A percentile compares a stretch with the other conserved stretches of the same genome.
Conservation (phyloP, 2,329 filamentous ascomycete species). For the Chrysoporthe austroafricana region DNA sequence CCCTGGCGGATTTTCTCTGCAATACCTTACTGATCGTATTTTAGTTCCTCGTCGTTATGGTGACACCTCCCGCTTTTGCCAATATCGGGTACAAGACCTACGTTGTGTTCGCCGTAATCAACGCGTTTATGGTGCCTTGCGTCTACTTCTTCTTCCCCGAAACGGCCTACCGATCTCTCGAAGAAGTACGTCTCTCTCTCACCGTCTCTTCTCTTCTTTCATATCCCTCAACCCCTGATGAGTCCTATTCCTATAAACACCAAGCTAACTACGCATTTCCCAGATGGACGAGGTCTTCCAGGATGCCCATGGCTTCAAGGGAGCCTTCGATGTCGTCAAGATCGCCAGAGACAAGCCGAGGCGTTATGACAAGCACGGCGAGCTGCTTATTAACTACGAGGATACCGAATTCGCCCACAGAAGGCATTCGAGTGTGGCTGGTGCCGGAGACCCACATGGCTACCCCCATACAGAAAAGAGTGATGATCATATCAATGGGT, state of each 20-base stretch:
- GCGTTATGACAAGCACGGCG: conserved; percentile 63
- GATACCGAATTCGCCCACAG: conserved; percentile 36
- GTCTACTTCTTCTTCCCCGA: conserved; percentile 69
- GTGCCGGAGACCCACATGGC: neutral
- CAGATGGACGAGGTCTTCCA: conserved; percentile 66
- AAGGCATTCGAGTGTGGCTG: neutral
- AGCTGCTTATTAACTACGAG: conserved; percentile 54
- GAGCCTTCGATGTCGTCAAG: conserved; percentile 46
- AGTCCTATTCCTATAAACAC: too few species aligned
- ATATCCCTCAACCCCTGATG: neutral
- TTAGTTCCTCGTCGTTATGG: conserved; percentile 67
- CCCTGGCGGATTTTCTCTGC: too few species aligned
- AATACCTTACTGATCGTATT: conserved; percentile 44
- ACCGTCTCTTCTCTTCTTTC: too few species aligned
- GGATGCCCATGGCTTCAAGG: conserved; percentile 51
- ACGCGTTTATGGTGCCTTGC: conserved; percentile 60
- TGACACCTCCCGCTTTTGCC: conserved; percentile 62
- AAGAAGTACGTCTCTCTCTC: conserved; percentile 52
- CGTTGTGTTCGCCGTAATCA: conserved; percentile 69
- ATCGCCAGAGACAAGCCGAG: conserved; percentile 53
- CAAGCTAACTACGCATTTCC: neutral
- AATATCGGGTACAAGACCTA: conserved; percentile 65
- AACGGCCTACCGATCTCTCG: conserved; percentile 64
- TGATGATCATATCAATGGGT: conserved; percentile 4
- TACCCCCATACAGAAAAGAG: neutral